Evolutionary conservation across 2,329 filamentous ascomycete species (phyloP).

Genomic region (Septoria petroselini): DNA sequence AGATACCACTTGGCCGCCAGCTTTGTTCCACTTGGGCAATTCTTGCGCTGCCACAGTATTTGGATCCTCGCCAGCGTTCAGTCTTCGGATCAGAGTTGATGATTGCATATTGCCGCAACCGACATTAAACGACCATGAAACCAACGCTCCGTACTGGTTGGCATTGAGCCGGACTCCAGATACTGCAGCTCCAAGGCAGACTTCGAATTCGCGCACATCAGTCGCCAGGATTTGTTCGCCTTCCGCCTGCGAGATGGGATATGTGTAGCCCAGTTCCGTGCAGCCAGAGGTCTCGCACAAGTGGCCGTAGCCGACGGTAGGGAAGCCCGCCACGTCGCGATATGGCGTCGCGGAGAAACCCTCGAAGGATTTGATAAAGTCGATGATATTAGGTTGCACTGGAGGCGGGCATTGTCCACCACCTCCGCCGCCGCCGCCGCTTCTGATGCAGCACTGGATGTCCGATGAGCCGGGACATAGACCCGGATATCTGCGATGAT

Average conservation of each 20-base stretch:
- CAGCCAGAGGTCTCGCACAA: constrained; percentile 13
- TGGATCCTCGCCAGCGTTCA: constrained; percentile 15
- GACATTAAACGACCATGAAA: constrained; percentile 18
- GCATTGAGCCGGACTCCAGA: constrained; percentile 15
- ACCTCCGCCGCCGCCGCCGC: constrained; percentile 5
- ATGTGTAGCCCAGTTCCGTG: constrained; percentile 9
- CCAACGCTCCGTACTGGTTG: constrained; percentile 16
- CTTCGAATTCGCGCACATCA: constrained; percentile 15
- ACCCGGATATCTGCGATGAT: constrained; percentile 8
- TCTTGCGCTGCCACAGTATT: constrained; percentile 15
- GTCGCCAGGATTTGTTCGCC: constrained; percentile 11
- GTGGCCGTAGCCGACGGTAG: constrained; percentile 17
- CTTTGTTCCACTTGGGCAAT: constrained; percentile 17
- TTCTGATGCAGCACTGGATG: constrained; percentile 17
- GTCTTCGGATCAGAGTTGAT: constrained; percentile 14
- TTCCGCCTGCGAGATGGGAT: constrained; percentile 12
- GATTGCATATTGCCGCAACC: constrained; percentile 18
- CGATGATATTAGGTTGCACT: constrained; percentile 11
- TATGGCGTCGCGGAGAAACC: constrained; percentile 12
- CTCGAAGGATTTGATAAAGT: constrained; percentile 19
- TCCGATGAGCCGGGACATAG: constrained; percentile 14
- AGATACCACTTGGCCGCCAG: constrained; percentile 11
- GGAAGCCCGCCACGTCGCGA: constrained; percentile 11
- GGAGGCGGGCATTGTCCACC: constrained; percentile 11
- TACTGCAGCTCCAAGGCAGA: constrained; percentile 12